Conservation (phyloP, 148 eudicot genomes). For the Vaccinium myrtillus region DNA sequence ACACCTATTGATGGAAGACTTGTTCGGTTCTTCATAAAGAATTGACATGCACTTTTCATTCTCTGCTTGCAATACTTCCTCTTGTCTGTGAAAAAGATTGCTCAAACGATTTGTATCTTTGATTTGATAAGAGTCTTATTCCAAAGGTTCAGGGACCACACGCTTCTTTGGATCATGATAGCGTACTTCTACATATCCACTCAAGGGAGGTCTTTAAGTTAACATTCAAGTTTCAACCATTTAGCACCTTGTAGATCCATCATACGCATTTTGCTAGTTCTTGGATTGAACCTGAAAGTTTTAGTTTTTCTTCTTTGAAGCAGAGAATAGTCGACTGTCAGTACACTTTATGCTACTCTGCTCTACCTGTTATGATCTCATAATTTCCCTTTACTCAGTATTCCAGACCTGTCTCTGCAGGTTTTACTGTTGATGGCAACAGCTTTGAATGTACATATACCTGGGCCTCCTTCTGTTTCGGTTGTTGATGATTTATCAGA, state of each 20-base stretch:
- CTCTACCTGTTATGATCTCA: background rate
- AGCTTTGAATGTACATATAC: conserved; percentile 61
- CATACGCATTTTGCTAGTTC: background rate
- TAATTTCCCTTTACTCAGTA: background rate
- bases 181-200: background rate
- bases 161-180: background rate
- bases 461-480: conserved; percentile 31
- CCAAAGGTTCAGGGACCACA: background rate
- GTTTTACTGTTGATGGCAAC: conserved; percentile 89
- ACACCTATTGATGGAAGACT: background rate
- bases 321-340: background rate
- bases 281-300: background rate
- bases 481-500: conserved; percentile 45
- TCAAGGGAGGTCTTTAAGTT: background rate
- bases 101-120: background rate
- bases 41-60: background rate
- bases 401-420: conserved; percentile 36
- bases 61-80: background rate
- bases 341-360: background rate
- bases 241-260: conserved; percentile 10
- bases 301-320: background rate
- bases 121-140: background rate
- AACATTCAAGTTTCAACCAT: background rate
- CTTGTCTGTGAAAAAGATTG: background rate
- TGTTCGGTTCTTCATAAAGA: background rate